Evolutionary conservation across 345 rosid species (phyloP).

Genomic region (rapeseed (Brassica napus)): Da-Ae NC_063447.1:5087501-5088000

Average conservation of each 20-base stretch:
- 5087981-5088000: constrained; percentile 37
- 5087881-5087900: not conserved
- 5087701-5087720: constrained; percentile 52
- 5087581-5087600: not conserved
- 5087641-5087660: constrained; percentile 56
- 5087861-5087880: constrained; percentile 1
- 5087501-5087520: not conserved
- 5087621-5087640: not conserved
- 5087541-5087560: not conserved
- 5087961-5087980: constrained; percentile 19
- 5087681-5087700: constrained; percentile 50
- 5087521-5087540: not conserved
- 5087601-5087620: not conserved
- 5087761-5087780: constrained; percentile 2
- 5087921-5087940: constrained; percentile 26
- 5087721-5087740: constrained; percentile 47
- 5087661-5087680: constrained; percentile 38
- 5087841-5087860: not conserved
- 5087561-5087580: not conserved
- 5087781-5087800: not conserved
- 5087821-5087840: not conserved
- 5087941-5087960: constrained; percentile 19
- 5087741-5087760: constrained; percentile 1
- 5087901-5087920: constrained; percentile 3
- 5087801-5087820: not conserved